phyloP scores from a whole-genome alignment of 495 filamentous ascomycete genomes.

The Neurospora sp. region DNA sequence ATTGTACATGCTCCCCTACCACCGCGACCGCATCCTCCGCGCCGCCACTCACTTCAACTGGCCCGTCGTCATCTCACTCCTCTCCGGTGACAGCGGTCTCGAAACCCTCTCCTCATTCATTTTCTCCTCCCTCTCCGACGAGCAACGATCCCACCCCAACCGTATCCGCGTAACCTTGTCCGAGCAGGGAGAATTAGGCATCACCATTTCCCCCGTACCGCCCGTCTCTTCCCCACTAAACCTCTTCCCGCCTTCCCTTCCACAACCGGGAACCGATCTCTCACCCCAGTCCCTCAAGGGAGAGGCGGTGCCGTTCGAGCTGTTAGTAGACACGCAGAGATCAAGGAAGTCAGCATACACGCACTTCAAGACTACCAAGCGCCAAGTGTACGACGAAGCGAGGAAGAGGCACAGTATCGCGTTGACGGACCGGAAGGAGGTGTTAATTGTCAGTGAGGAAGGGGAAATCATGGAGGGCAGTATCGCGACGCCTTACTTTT shows the following conservation, averaged over 20 bases:
- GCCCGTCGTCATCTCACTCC: conserved; percentile 30
- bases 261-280: background rate
- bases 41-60: conserved; percentile 65
- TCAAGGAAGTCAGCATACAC: conserved; percentile 55
- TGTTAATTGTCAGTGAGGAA: conserved; percentile 58
- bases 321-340: conserved; percentile 46
- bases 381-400: conserved; percentile 56
- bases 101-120: conserved; percentile 18
- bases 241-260: conserved; percentile 4
- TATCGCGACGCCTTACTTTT: conserved; percentile 72
- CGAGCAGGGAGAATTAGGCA: conserved; percentile 34
- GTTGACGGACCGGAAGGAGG: conserved; percentile 49
- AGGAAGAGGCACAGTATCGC: conserved; percentile 48
- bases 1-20: conserved; percentile 77
- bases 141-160: conserved; percentile 16
- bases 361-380: conserved; percentile 63
- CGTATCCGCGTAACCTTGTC: conserved; percentile 47
- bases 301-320: conserved; percentile 19
- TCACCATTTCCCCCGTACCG: conserved; percentile 41
- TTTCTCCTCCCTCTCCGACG: conserved; percentile 5
- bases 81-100: conserved; percentile 37
- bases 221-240: conserved; percentile 25
- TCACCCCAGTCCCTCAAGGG: conserved; percentile 15
- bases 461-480: conserved; percentile 80
- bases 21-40: conserved; percentile 66